Evolutionary conservation across 331 rosid species (phyloP), one percentile per base, ranked within the genome.

Genomic region (Pyrus hybrid): DNA sequence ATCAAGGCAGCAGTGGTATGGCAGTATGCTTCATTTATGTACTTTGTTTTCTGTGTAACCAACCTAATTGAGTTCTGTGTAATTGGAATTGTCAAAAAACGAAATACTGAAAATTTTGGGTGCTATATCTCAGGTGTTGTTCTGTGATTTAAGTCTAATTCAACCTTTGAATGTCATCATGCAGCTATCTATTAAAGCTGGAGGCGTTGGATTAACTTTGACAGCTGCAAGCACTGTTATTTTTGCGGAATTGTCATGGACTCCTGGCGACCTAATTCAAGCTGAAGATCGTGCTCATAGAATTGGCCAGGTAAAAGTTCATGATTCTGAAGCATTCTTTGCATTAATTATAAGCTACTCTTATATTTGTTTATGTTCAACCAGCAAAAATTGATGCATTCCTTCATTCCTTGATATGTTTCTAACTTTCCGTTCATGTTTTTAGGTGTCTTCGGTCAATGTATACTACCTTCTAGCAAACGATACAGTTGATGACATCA

Each of bases 221-320:
- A 94, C 99, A 41, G 99, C 99, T 74, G 99, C 99, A 17, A 92
- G 97, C 85, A 94, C 97, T 13, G 97, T 94, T 77, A 83, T 94
- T 76, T 94, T 94, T 80, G 91, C 97, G n/a, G 99, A 94, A 77
- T 72, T 94, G 83, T 90, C 97, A 67, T 94, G 99, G 99, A 94
- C 99, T 72, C 99, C 99, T 4, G 99, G 99, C 29, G 97, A 94
- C 74, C 88, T 94, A 62, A 86, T 88, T 85, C 99, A 94, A 87
- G 99, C 99, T 10, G 99, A 94, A 84, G 99, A 94, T 79, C 97
- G 97, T 49, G 99, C 82, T 76, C 99, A 94, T 83, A 88, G 99
- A 81, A 94, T 94, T 77, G 99, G 99, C 76, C 99, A 94, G 96
- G 97, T 93, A 84, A 67, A 51, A 21, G 20, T 68, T 32, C n/a